Base-by-base conservation (phyloP, 2,329 filamentous ascomycete species). In the Teratosphaeria gauchensis region DNA sequence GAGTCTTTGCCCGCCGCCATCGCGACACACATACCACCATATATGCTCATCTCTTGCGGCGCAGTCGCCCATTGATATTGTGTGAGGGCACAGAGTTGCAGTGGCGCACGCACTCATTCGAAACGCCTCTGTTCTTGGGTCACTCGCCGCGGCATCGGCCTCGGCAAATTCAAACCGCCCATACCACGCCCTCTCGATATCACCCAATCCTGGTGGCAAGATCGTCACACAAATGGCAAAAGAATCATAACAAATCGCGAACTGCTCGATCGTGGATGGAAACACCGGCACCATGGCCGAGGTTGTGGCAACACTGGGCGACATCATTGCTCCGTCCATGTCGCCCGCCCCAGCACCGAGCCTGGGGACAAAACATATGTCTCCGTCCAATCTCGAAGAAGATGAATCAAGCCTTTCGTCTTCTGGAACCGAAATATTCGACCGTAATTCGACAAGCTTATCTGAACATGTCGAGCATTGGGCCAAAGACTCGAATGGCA, bases 381-480 rank as follows among this genome's bases (percentile, higher is more conserved):
- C 38, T 28, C 30, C 59, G 7, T 16, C 53, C n/a, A 32, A 11
- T 7, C 5, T 53, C 24, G 62, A 64, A 8, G 68, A 71, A 61
- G 69, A 70, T 58, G 69, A 69, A 54, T 69, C 67, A 14, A 68
- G 64, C 56, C 61, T 68, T 38, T 69, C 67, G n/a, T 69, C 68
- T 6, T 65, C 66, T 19, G 64, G 66, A 33, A 68, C 67, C 32
- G 69, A 71, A 16, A 28, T 66, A 11, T 70, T 68, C 52, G 67
- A 69, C 59, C 65, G 59, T 54, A 64, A 53, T 28, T 54, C 59
- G 12, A 56, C 61, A 55, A 60, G 61, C 28, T 56, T 56, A 21
- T 28, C 54, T 35, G 54, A 58, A 14, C 60, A 64, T 33, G 61
- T 61, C 52, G 63, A 62, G 8, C 58, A 62, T 57, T 69, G 67